phyloP scores from a whole-genome alignment of 2,329 filamentous ascomycete genomes.

The Arthrobotrys conoides region DNA sequence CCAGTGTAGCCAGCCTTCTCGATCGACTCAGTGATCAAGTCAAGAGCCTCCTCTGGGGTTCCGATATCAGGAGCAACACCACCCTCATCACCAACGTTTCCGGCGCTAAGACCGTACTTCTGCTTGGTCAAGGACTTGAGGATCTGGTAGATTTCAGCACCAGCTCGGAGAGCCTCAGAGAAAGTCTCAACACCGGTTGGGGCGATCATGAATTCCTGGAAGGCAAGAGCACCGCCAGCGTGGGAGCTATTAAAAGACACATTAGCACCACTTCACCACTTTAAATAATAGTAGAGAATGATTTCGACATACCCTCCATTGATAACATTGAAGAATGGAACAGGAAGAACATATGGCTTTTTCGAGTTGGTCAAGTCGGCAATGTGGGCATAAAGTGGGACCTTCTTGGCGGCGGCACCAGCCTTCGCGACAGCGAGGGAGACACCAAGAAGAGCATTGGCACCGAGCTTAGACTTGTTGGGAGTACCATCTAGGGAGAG shows the following conservation, averaged over 20 bases:
- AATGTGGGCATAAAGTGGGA: slow-evolving; percentile 89
- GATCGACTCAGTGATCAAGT: slow-evolving; percentile 94
- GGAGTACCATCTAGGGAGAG: slow-evolving; percentile 85
- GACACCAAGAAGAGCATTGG: slow-evolving; percentile 90
- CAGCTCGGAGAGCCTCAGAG: slow-evolving; percentile 95
- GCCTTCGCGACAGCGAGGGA: slow-evolving; percentile 88
- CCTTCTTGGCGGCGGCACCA: slow-evolving; percentile 87
- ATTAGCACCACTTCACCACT: not conserved
- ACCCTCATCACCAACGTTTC: slow-evolving; percentile 99
- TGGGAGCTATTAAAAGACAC: slow-evolving; percentile 77
- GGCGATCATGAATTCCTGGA: slow-evolving; percentile 98
- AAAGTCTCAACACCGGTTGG: slow-evolving; percentile 88
- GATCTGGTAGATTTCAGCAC: slow-evolving; percentile 97
- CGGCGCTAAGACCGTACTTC: slow-evolving; percentile 98
- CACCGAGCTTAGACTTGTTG: slow-evolving; percentile 90
- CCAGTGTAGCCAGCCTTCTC: slow-evolving; percentile 95
- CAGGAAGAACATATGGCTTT: slow-evolving; percentile 90
- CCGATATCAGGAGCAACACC: slow-evolving; percentile 99
- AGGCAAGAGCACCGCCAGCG: slow-evolving; percentile 93
- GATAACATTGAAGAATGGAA: slow-evolving; percentile 94
- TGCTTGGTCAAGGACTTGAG: slow-evolving; percentile 98
- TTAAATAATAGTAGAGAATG: not conserved
- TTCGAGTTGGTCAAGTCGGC: slow-evolving; percentile 89
- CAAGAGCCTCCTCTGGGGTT: slow-evolving; percentile 94
- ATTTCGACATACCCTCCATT: slow-evolving; percentile 73